Conservation (phyloP, 208 protist genomes). For the Trypanosoma avium region DNA sequence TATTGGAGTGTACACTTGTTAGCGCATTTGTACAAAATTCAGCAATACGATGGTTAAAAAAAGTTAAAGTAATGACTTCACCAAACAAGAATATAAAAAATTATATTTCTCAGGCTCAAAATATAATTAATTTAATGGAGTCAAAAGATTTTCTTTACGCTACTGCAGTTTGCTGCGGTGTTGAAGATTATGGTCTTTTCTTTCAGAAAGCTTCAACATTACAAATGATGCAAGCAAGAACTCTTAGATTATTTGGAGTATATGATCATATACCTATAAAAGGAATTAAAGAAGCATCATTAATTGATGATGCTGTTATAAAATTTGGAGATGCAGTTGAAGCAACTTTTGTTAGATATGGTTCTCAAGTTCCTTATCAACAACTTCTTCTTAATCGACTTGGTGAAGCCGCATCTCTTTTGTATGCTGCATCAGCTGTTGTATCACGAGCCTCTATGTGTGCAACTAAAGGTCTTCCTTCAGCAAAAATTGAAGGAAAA, state of each 20-base stretch:
- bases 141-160: conserved; percentile 71
- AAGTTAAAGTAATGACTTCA: conserved; percentile 56
- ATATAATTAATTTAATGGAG: conserved; percentile 69
- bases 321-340: conserved; percentile 84
- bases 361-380: conserved; percentile 61
- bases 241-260: conserved; percentile 55
- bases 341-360: conserved; percentile 74
- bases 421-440: conserved; percentile 80
- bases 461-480: conserved; percentile 60
- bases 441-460: conserved; percentile 80
- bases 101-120: conserved; percentile 44
- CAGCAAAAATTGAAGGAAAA: conserved; percentile 67
- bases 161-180: conserved; percentile 75
- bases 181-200: conserved; percentile 81
- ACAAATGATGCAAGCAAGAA: conserved; percentile 77
- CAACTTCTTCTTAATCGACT: conserved; percentile 82
- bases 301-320: conserved; percentile 74
- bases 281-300: conserved; percentile 51
- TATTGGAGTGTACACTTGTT: conserved; percentile 71
- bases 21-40: conserved; percentile 65
- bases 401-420: conserved; percentile 69
- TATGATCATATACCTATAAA: conserved; percentile 70
- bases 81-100: conserved; percentile 50
- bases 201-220: conserved; percentile 86
- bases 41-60: conserved; percentile 52